Base-by-base conservation (phyloP, 371 early-diverging fungal genomes). In the Apophysomyces ossiformis region DNA sequence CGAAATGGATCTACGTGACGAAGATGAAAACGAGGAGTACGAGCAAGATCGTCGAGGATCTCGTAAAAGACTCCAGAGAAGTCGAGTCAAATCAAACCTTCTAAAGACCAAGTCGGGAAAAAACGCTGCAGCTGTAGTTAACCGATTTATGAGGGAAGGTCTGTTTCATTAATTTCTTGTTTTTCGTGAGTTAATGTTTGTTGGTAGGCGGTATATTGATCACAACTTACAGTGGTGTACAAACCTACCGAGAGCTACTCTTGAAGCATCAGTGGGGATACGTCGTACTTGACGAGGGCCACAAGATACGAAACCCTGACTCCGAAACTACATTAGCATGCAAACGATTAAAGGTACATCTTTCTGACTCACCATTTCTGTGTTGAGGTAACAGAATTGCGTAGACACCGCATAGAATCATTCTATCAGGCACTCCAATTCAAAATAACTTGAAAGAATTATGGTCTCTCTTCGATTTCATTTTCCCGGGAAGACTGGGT, bases 381-480 rank as follows among this genome's bases (percentile, higher is more conserved):
- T n/a, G 2, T 32, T 35, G 21, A 64, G 11, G 12, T 57, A 21
- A 50, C 21, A 8, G 11, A 7, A 50, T 21, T n/a, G 16, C 5
- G 5, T 75, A 92, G 81, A 96, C 96, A 12, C 87, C 92, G 0
- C 92, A 96, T 69, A 84, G 96, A 37, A 90, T 97, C 59, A 91
- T 98, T 32, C 83, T 99, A 1, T 93, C 96, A 2, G 99, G 99
- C 16, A 99, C 99, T 16, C 99, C 99, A 0, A 97, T 99, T 46
- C 99, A 99, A 73, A 99, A 99, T 76, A 97, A 94, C 68, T 78
- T 99, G 44, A 92, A 87, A 56, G 99, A 99, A 70, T 86, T 99
- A 8, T 99, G 99, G 99, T 93, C 95, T 1, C 77, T 99, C 37
- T 95, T 95, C 70, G 98, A 99, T 78, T 99, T 97, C 77, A 89